A percentile compares a stretch with the other conserved stretches of the same genome.
phyloP scores from a whole-genome alignment of 192 early-diverging fungal species.

The Coemansia biformis region DNA sequence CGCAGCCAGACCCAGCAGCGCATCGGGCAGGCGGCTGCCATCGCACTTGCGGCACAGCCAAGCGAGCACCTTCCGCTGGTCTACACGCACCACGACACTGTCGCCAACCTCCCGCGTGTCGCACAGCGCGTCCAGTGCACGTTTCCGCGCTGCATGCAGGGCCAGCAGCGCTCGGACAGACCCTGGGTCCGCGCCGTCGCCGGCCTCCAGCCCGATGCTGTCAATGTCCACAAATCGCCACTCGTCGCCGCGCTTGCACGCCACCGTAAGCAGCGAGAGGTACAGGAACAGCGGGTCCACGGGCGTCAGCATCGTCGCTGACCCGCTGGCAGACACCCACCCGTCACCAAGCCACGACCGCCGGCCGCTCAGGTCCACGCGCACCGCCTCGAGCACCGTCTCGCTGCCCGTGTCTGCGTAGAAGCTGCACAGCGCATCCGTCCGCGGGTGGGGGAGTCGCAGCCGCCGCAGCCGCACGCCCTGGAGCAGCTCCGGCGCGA shows the following conservation, averaged over 20 bases:
- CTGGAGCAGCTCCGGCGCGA: conserved; percentile 18
- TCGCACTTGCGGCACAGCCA: conserved; percentile 43
- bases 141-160: conserved; percentile 1
- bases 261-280: conserved; percentile 22
- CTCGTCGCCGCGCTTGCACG: conserved; percentile 10
- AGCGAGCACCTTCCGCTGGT: conserved; percentile 10
- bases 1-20: background rate
- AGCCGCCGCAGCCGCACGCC: conserved; percentile 19
- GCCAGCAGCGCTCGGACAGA: conserved; percentile 11
- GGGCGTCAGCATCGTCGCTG: conserved; percentile 16
- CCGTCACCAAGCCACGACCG: conserved; percentile 32
- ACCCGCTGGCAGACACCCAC: conserved; percentile 26
- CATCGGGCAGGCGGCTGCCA: conserved; percentile 5
- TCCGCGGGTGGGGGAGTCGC: conserved; percentile 32
- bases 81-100: conserved; percentile 20
- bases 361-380: conserved; percentile 25
- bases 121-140: conserved; percentile 24
- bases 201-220: conserved; percentile 22
- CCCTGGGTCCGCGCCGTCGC: conserved; percentile 15
- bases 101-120: conserved; percentile 13
- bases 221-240: conserved; percentile 35
- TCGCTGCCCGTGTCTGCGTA: conserved; percentile 20
- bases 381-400: conserved; percentile 24
- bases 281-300: conserved; percentile 40
- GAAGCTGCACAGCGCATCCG: conserved; percentile 18